phyloP scores from a whole-genome alignment of 331 rosid genomes.

The Pyrus hybrid region DNA sequence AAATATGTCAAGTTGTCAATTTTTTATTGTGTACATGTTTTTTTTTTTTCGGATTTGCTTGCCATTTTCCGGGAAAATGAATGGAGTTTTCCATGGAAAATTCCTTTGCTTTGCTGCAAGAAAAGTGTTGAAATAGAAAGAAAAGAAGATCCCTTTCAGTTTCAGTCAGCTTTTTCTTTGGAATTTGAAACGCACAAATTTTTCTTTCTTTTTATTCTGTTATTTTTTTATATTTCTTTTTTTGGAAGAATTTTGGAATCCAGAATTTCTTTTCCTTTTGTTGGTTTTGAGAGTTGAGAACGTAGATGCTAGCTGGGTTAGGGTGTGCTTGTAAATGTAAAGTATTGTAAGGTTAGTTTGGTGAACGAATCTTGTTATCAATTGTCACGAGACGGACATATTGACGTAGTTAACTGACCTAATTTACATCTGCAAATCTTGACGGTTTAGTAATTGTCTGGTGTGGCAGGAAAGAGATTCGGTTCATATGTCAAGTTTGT shows the following conservation, averaged over 20 bases:
- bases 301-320: background rate
- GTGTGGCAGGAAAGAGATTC: constrained; percentile 62
- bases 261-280: background rate
- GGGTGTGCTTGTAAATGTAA: background rate
- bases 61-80: constrained; percentile 4
- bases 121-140: background rate
- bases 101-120: background rate
- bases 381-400: too few relatives aligned
- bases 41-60: constrained; percentile 6
- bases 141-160: background rate
- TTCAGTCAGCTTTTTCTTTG: constrained; percentile 1
- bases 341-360: background rate
- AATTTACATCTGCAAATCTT: background rate
- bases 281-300: background rate
- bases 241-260: constrained; percentile 4
- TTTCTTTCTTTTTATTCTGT: background rate
- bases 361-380: background rate
- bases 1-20: background rate
- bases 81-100: constrained; percentile 1
- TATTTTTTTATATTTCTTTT: background rate
- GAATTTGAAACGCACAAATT: background rate
- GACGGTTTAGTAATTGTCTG: background rate
- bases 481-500: constrained; percentile 50
- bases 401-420: too few relatives aligned
- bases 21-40: background rate